These are phyloP conservation scores for Epichloe scottii DNA, from an alignment of 2,329 filamentous ascomycete genomes.

Conservation along the genomic window DNA sequence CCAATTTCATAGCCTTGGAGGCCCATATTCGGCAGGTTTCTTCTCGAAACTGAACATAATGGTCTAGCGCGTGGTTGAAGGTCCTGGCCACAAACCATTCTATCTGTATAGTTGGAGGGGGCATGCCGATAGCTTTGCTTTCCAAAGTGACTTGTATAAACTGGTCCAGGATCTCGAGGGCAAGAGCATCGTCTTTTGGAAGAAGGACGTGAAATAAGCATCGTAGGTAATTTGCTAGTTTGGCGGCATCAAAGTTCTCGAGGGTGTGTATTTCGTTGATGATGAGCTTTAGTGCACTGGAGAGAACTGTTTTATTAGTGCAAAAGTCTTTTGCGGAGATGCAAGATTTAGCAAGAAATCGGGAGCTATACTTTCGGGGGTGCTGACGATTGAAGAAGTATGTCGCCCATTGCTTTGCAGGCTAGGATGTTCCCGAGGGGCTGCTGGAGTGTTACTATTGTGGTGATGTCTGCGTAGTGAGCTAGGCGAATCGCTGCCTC, in stretches of 20 bases:
- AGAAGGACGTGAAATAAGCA: constrained; percentile 62
- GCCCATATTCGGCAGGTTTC: constrained; percentile 48
- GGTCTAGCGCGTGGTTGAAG: constrained; percentile 61
- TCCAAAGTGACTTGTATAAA: constrained; percentile 40
- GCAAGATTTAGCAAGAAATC: too few species aligned
- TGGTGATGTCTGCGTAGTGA: constrained; percentile 52
- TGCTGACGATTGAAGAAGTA: constrained; percentile 40
- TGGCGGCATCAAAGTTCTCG: constrained; percentile 40
- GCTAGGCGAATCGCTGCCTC: constrained; percentile 58
- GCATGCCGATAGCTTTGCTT: constrained; percentile 27
- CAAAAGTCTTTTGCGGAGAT: background rate
- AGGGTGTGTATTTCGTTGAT: constrained; percentile 54
- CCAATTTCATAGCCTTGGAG: constrained; percentile 47
- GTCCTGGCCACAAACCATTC: constrained; percentile 61
- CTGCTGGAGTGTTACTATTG: constrained; percentile 42
- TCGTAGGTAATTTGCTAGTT: constrained; percentile 64
- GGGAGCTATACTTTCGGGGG: constrained; percentile 32
- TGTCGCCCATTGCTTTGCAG: constrained; percentile 55
- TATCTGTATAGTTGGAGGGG: constrained; percentile 54
- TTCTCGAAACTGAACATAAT: constrained; percentile 43
- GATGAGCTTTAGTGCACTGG: constrained; percentile 48
- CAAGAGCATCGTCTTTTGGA: constrained; percentile 39
- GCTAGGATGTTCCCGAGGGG: constrained; percentile 31
- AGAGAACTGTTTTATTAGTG: constrained; percentile 28
- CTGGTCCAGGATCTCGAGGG: constrained; percentile 52